phyloP scores from a whole-genome alignment of 2,329 filamentous ascomycete species.

The Setomelanomma holmii region DNA sequence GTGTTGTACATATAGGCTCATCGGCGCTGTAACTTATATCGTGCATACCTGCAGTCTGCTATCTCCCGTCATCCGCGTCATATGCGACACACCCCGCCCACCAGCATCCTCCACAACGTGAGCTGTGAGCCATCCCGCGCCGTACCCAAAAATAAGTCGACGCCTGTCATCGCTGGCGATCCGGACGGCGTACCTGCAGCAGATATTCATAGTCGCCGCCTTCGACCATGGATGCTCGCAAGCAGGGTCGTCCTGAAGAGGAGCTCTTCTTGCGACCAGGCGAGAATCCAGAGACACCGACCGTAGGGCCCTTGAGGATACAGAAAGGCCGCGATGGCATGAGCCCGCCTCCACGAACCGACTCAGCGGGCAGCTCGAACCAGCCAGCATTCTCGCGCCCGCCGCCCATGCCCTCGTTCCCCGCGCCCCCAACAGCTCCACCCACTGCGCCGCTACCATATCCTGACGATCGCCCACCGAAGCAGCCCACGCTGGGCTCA shows the following conservation, averaged over 20 bases:
- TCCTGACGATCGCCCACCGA: constrained; percentile 52
- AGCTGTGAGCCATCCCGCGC: constrained; percentile 24
- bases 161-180: constrained; percentile 32
- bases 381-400: constrained; percentile 47
- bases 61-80: constrained; percentile 15
- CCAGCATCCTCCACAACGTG: constrained; percentile 18
- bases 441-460: constrained; percentile 55
- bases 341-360: constrained; percentile 59
- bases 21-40: constrained; percentile 6
- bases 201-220: constrained; percentile 2
- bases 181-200: constrained; percentile 13
- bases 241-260: constrained; percentile 74
- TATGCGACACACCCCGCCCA: constrained; percentile 22
- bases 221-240: constrained; percentile 53
- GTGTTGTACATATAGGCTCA: constrained; percentile 15
- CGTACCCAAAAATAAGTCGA: constrained; percentile 32
- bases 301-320: constrained; percentile 83
- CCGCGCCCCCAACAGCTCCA: constrained; percentile 60
- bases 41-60: constrained; percentile 7
- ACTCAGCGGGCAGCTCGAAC: constrained; percentile 71
- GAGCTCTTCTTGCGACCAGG: constrained; percentile 76
- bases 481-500: constrained; percentile 27
- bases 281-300: constrained; percentile 70
- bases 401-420: constrained; percentile 68
- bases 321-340: constrained; percentile 71